Percentiles rank a stretch among this genome's conserved stretches.
These are phyloP conservation scores for Camelina laxa DNA, from an alignment of 345 rosid species.

Conservation along the genomic window DNA sequence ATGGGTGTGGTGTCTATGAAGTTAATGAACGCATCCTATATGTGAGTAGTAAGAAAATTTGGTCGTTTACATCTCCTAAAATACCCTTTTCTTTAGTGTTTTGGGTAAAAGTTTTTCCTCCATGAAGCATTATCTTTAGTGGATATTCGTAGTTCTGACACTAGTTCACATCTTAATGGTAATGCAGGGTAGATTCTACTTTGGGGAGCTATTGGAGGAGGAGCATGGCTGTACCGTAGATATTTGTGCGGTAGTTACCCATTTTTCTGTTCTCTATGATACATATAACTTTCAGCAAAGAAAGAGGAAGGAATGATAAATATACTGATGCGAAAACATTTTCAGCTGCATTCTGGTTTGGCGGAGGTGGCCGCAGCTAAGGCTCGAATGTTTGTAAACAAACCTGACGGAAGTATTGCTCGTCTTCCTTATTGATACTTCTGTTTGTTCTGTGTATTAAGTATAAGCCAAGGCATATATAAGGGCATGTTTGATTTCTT, in stretches of 20 bases:
- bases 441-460: constrained; percentile 6
- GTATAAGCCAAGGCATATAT: constrained; percentile 7
- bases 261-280: constrained; percentile 25
- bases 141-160: constrained; percentile 18
- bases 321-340: constrained; percentile 34
- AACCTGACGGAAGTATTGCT: constrained; percentile 92
- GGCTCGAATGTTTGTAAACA: constrained; percentile 92
- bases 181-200: constrained; percentile 90
- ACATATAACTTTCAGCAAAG: constrained; percentile 14
- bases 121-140: neutral
- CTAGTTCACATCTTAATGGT: constrained; percentile 24
- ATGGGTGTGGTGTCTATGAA: constrained; percentile 92
- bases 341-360: constrained; percentile 88
- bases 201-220: constrained; percentile 73
- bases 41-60: constrained; percentile 54
- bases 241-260: constrained; percentile 64
- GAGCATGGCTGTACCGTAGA: constrained; percentile 72
- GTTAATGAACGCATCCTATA: constrained; percentile 66
- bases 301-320: constrained; percentile 21
- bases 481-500: constrained; percentile 1
- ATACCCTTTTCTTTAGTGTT: neutral
- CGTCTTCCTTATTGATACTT: constrained; percentile 15
- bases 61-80: constrained; percentile 14
- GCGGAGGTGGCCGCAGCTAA: constrained; percentile 98
- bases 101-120: constrained; percentile 1